A percentile compares a stretch with the other conserved stretches of the same genome.
Conservation (phyloP, 495 filamentous ascomycete species). For the Neurospora cerealis region DNA sequence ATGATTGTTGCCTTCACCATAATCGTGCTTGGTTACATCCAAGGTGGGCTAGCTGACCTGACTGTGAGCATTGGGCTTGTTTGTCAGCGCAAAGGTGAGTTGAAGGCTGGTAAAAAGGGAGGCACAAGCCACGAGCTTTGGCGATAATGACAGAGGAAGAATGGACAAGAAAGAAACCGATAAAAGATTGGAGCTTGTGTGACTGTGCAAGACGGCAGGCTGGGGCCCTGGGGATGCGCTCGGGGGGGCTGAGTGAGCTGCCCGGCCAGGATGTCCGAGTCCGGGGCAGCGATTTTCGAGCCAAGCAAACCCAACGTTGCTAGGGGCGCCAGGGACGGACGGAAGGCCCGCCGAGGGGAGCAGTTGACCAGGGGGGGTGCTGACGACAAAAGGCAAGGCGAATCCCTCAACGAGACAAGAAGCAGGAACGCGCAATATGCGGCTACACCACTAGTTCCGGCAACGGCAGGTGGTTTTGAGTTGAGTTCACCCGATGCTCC, state of each 20-base stretch:
- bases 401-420: neutral
- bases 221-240: neutral
- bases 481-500: neutral
- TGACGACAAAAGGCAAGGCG: neutral
- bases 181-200: neutral
- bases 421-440: neutral
- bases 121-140: neutral
- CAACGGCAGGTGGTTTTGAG: neutral
- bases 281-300: neutral
- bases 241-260: too few relatives aligned
- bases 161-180: neutral
- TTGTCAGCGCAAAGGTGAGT: neutral
- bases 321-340: neutral
- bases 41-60: neutral
- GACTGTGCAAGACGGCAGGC: neutral
- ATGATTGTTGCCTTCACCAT: neutral
- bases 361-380: neutral
- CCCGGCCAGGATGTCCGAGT: neutral
- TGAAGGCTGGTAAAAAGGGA: neutral
- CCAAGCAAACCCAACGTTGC: neutral
- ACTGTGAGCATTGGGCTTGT: neutral
- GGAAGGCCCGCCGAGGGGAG: neutral
- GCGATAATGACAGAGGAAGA: neutral
- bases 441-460: neutral
- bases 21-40: neutral